These are phyloP conservation scores for Onygenales sp. DNA, from an alignment of 2,329 filamentous ascomycete species.

Conservation along the genomic window DNA sequence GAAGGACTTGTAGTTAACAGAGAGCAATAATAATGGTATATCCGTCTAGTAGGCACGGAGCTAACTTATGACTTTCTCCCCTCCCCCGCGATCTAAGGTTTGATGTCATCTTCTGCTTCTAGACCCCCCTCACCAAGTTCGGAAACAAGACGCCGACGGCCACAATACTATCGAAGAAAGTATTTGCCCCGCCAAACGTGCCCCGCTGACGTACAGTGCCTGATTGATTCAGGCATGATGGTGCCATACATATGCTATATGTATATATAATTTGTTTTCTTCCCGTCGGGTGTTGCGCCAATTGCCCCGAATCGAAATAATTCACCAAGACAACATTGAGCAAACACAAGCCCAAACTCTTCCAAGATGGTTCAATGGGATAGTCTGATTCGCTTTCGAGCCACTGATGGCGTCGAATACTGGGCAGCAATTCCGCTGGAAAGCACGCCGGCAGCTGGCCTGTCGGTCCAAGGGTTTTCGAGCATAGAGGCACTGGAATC, in stretches of 20 bases:
- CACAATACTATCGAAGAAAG: neutral
- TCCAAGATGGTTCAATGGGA: neutral
- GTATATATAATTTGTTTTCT: neutral
- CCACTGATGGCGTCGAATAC: neutral
- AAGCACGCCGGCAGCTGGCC: neutral
- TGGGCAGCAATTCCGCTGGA: neutral
- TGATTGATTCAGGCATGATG: too few relatives aligned
- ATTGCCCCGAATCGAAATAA: neutral
- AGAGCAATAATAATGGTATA: too few relatives aligned
- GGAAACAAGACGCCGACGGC: neutral
- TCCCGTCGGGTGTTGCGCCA: neutral
- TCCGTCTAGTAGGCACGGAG: too few relatives aligned
- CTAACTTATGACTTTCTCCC: too few relatives aligned
- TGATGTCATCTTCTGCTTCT: neutral
- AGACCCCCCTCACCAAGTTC: neutral
- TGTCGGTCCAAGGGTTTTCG: neutral
- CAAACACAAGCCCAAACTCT: neutral
- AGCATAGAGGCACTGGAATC: neutral
- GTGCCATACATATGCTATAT: too few relatives aligned
- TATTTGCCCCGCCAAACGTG: neutral
- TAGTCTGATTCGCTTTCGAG: neutral
- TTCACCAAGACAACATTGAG: neutral
- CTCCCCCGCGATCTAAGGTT: too few relatives aligned
- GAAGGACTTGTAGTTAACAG: too few relatives aligned
- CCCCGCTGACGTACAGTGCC: neutral